Evolutionary conservation across 1,284 basidiomycete genomes (phyloP).

Genomic region (Sanghuangporus baumii): DNA sequence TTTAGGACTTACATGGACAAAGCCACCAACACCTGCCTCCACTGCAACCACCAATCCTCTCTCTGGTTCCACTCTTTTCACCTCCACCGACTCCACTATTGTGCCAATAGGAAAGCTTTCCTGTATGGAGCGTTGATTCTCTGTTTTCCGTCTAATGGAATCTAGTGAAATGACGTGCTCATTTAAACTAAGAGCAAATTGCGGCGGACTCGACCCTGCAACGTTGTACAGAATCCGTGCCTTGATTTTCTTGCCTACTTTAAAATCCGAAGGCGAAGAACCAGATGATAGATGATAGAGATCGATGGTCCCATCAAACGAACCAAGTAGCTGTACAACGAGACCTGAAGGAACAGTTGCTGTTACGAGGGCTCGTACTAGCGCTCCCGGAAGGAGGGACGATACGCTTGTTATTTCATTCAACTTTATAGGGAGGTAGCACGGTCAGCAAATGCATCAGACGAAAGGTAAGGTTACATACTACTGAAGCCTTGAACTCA

Average conservation of each 20-base stretch:
- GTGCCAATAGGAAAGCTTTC: conserved; percentile 71
- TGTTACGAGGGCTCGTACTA: conserved; percentile 85
- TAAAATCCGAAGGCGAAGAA: conserved; percentile 50
- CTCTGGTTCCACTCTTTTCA: conserved; percentile 72
- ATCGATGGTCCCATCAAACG: conserved; percentile 91
- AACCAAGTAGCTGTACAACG: conserved; percentile 88
- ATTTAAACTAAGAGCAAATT: conserved; percentile 75
- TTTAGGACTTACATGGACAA: conserved; percentile 69
- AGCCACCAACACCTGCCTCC: conserved; percentile 63
- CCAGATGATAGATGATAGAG: conserved; percentile 66
- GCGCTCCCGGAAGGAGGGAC: conserved; percentile 82
- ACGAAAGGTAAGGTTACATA: conserved; percentile 30
- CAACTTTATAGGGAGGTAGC: conserved; percentile 36
- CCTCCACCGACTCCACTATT: conserved; percentile 65
- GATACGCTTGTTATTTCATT: conserved; percentile 75
- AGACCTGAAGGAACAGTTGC: conserved; percentile 76
- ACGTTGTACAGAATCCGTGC: conserved; percentile 85
- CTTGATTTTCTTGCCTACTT: conserved; percentile 84
- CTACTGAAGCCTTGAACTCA: conserved; percentile 44
- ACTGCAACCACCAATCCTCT: conserved; percentile 75
- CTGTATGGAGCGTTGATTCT: conserved; percentile 35
- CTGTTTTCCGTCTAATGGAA: conserved; percentile 32
- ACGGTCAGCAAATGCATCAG: conserved; percentile 10
- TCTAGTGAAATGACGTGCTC: conserved; percentile 66
- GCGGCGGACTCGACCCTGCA: conserved; percentile 61